Percentiles rank a stretch among this genome's conserved stretches.
These are phyloP conservation scores for Salvia rosmarinus DNA, from an alignment of 257 asterid genomes.

Conservation along the genomic window DNA sequence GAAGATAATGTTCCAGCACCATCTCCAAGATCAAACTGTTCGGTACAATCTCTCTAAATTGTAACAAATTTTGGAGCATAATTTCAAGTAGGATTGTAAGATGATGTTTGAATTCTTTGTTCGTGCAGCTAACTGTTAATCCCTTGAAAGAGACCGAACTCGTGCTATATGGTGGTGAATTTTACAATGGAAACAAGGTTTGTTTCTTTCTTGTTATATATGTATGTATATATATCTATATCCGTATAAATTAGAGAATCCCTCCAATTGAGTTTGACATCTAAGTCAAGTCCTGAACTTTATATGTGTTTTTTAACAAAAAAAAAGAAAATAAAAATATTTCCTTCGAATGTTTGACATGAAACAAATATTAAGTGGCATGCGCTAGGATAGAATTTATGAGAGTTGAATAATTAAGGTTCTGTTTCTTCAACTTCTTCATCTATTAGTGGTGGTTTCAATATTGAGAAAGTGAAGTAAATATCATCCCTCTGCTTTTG, in stretches of 20 bases:
- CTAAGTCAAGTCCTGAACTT: conserved; percentile 14
- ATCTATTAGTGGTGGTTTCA: no score
- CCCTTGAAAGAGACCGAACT: conserved; percentile 91
- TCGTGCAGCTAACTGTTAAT: conserved; percentile 70
- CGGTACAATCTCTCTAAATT: conserved; percentile 51
- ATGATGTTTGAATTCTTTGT: conserved; percentile 24
- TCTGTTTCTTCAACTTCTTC: no score
- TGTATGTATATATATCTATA: no score
- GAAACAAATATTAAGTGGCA: no score
- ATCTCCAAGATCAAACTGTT: conserved; percentile 96
- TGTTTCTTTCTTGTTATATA: conserved; percentile 24
- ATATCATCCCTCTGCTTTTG: no score
- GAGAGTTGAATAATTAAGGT: no score
- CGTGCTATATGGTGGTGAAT: conserved; percentile 93
- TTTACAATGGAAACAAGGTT: conserved; percentile 95
- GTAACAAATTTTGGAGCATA: conserved; percentile 2
- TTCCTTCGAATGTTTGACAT: no score
- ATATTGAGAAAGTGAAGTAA: no score
- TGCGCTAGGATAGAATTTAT: no score
- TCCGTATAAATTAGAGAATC: neutral
- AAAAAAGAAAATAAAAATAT: no score
- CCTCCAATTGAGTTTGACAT: neutral
- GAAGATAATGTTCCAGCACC: conserved; percentile 95
- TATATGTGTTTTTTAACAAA: neutral
- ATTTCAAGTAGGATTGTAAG: conserved; percentile 7